Base-by-base conservation (phyloP, 306 rosid genomes). In the Sphenostylis stenocarpa region DNA sequence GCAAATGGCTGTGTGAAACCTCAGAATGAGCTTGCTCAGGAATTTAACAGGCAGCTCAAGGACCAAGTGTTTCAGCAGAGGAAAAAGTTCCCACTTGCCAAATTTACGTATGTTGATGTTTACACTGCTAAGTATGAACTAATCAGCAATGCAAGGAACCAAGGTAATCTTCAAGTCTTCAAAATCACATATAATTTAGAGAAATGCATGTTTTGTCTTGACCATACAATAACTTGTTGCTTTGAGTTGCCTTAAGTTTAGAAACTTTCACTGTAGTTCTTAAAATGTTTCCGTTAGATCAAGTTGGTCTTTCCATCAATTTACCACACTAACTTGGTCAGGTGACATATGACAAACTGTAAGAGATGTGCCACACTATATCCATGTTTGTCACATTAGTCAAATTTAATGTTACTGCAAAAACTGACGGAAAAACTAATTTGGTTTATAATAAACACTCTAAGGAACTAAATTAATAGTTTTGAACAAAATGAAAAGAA, bases 21-120 rank as follows among this genome's bases (percentile, higher is more conserved):
- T 38, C 90, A 77, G 34, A 90, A 92, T 70, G 86, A 84, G 4
- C 79, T 92, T n/a, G 90, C 97, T 85, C 92, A 65, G 52, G 98
- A 90, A 80, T 90, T 80, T 66, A 94, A 94, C 72, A 76, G 80
- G 80, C 91, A 86, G 77, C 85, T 94, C 68, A 94, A 90, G 87
- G 66, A 75, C 49, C 78, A 14, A 33, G 76, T 91, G 6, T 65
- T 49, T 57, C 61, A 76, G 77, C 79, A 86, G 3, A 86, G 88
- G 73, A 73, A 17, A 77, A 76, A 77, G 69, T 80, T 85, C 63
- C 85, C 89, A 48, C 85, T 67, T 10, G 94, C 94, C 73, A 85
- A 79, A 55, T 84, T 91, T 63, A 90, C 88, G 1, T 87, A 89
- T 7, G 92, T 90, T 33, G 95, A 91, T 82, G 83, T 87, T 33